These are phyloP conservation scores for Carex parvula DNA, from an alignment of 176 grass and related monocot genomes.

Conservation along the genomic window DNA sequence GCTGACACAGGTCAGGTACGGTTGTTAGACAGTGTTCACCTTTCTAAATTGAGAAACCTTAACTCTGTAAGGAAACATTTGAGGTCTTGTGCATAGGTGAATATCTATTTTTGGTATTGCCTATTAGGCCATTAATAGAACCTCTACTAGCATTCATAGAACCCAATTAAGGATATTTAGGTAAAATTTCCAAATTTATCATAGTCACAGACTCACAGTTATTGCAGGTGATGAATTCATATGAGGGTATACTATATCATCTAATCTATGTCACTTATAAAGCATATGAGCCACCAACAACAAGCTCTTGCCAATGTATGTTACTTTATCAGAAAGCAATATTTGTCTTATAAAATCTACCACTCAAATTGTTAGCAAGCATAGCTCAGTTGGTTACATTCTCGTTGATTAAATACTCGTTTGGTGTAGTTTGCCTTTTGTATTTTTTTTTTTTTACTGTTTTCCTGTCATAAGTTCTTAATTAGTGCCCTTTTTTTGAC, in stretches of 20 bases:
- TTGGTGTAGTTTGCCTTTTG: background rate
- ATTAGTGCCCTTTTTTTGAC: background rate
- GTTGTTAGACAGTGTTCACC: background rate
- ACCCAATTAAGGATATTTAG: background rate
- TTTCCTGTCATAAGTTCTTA: background rate
- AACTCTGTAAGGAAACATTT: background rate
- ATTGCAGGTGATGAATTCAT: background rate
- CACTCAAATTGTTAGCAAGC: background rate
- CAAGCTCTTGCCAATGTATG: background rate
- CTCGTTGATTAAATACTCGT: background rate
- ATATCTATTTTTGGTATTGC: background rate
- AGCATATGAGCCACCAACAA: background rate
- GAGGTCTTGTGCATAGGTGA: background rate
- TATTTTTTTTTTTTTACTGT: background rate
- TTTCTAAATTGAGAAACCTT: background rate
- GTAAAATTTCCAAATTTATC: background rate
- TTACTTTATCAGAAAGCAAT: background rate
- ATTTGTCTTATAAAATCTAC: no score
- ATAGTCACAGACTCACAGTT: background rate
- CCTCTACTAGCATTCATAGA: background rate
- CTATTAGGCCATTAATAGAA: background rate
- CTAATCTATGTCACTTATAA: background rate
- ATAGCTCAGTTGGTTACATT: background rate
- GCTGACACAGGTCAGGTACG: conserved; percentile 3
- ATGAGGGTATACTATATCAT: background rate